These are phyloP conservation scores for Echites panduratus DNA, from an alignment of 257 asterid genomes.

Conservation along the genomic window DNA sequence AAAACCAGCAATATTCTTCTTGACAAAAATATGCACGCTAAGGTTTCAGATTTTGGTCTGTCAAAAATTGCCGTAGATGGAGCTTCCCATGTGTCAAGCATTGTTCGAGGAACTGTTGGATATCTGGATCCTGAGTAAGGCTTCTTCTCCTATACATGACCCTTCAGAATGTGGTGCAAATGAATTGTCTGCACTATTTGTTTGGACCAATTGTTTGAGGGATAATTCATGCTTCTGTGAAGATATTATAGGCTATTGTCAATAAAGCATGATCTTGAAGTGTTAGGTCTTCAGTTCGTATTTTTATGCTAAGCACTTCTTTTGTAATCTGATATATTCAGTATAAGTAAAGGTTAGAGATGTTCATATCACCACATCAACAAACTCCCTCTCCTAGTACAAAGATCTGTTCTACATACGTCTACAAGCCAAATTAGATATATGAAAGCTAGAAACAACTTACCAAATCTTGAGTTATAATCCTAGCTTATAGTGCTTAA, in stretches of 20 bases:
- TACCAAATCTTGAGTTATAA: too few relatives aligned
- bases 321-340: neutral
- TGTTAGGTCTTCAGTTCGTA: neutral
- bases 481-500: neutral
- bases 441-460: neutral
- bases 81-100: slow-evolving; percentile 96
- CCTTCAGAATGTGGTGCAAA: slow-evolving; percentile 1
- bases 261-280: neutral
- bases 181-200: neutral
- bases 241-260: neutral
- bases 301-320: neutral
- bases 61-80: slow-evolving; percentile 95
- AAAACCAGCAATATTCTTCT: slow-evolving; percentile 96
- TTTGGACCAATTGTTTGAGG: neutral
- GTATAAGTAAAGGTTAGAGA: neutral
- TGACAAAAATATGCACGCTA: slow-evolving; percentile 86
- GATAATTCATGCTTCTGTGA: neutral
- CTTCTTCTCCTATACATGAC: slow-evolving; percentile 9
- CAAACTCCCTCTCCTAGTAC: neutral
- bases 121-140: slow-evolving; percentile 97
- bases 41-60: slow-evolving; percentile 98
- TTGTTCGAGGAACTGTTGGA: slow-evolving; percentile 98
- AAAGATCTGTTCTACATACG: neutral
- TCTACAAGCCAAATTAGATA: neutral
- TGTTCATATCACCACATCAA: too few relatives aligned